Evolutionary conservation across 2,329 filamentous ascomycete genomes (phyloP).

Genomic region (Thielaviopsis cerberus): DNA sequence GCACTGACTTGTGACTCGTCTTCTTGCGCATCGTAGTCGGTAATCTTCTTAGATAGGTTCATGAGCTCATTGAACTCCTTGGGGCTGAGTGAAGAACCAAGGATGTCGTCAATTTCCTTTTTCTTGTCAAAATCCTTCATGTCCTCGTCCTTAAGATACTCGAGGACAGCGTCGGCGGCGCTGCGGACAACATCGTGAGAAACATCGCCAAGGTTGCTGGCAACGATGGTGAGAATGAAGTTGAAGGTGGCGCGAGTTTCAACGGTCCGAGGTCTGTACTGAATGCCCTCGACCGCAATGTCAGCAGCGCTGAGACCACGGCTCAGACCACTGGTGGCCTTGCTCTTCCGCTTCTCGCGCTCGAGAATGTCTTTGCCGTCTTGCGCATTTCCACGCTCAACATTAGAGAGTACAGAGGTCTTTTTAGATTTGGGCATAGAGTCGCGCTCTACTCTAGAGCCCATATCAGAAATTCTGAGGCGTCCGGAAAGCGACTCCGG

Average conservation of each 20-base stretch:
- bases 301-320: slow-evolving; percentile 66
- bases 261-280: slow-evolving; percentile 77
- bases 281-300: slow-evolving; percentile 73
- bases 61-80: slow-evolving; percentile 96
- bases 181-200: slow-evolving; percentile 81
- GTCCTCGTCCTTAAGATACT: slow-evolving; percentile 85
- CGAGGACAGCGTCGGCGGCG: slow-evolving; percentile 77
- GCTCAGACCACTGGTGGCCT: slow-evolving; percentile 49
- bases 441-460: slow-evolving; percentile 62
- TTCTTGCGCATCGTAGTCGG: slow-evolving; percentile 91
- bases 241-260: slow-evolving; percentile 88
- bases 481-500: slow-evolving; percentile 91
- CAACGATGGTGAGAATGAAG: slow-evolving; percentile 79
- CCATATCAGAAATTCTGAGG: slow-evolving; percentile 90
- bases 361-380: slow-evolving; percentile 73
- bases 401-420: slow-evolving; percentile 43
- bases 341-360: slow-evolving; percentile 72
- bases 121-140: slow-evolving; percentile 97
- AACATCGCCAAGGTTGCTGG: slow-evolving; percentile 76
- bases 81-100: slow-evolving; percentile 62
- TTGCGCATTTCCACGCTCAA: slow-evolving; percentile 56
- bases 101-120: slow-evolving; percentile 83
- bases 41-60: slow-evolving; percentile 95
- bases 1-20: slow-evolving; percentile 33
- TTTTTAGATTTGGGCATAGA: slow-evolving; percentile 67